These are phyloP conservation scores for Fallopia convolvulus DNA, from an alignment of 148 eudicot genomes.

Conservation along the genomic window DNA sequence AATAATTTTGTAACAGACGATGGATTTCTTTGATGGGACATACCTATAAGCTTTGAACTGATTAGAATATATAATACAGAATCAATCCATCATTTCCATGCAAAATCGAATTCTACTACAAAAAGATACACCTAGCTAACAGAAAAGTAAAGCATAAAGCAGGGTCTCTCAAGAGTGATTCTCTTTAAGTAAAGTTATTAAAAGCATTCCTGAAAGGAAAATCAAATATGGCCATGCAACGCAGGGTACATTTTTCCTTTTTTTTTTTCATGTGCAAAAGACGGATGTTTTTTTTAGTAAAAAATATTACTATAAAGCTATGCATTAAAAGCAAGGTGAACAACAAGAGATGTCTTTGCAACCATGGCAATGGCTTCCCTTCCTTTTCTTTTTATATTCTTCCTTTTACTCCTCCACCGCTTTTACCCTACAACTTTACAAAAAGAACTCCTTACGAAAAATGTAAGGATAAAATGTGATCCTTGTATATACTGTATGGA, in stretches of 20 bases:
- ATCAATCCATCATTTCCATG: neutral
- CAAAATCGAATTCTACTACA: conserved; percentile 1
- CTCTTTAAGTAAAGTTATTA: conserved; percentile 7
- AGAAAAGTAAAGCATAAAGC: conserved; percentile 9
- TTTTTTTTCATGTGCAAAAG: conserved; percentile 15
- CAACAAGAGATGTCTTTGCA: conserved; percentile 12
- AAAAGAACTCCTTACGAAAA: conserved; percentile 2
- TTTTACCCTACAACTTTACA: conserved; percentile 5
- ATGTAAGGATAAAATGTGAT: neutral
- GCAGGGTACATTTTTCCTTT: neutral
- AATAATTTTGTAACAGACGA: too few species aligned
- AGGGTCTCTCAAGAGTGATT: neutral
- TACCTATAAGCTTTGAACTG: neutral
- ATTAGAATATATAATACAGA: neutral
- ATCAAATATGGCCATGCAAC: conserved; percentile 9
- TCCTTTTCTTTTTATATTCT: neutral
- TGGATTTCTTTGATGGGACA: neutral
- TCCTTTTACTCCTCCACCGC: neutral
- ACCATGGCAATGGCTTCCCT: neutral
- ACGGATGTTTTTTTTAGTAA: conserved; percentile 9
- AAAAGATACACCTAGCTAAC: conserved; percentile 7
- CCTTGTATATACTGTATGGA: neutral
- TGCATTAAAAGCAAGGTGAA: conserved; percentile 22
- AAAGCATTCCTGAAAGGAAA: neutral
- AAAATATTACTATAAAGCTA: conserved; percentile 18